Conservation (phyloP, 208 protist genomes). For the Leishmania tarentolae region DNA sequence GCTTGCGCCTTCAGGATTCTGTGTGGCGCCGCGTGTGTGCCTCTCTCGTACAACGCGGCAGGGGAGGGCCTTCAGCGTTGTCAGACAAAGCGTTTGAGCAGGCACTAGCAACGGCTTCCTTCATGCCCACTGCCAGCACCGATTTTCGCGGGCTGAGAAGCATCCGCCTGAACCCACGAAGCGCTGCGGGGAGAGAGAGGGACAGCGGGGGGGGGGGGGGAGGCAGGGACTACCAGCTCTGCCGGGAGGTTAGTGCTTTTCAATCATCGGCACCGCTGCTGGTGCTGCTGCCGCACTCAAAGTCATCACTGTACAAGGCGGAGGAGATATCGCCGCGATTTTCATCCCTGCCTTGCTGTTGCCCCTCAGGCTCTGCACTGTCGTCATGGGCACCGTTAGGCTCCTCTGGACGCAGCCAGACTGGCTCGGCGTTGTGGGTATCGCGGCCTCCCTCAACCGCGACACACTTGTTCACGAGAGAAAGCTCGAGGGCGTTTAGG, state of each 20-base stretch:
- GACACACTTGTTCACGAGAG: not conserved
- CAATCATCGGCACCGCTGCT: conserved; percentile 1
- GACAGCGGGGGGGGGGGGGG: not conserved
- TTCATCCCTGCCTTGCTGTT: not conserved
- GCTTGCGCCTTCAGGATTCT: not conserved
- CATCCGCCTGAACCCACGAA: not conserved
- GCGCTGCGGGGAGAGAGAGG: not conserved
- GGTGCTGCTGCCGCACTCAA: conserved; percentile 17
- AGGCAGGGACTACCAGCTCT: not conserved
- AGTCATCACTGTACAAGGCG: conserved; percentile 33
- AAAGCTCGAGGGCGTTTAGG: conserved; percentile 11
- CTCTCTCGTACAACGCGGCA: not conserved
- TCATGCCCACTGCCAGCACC: not conserved
- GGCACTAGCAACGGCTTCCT: not conserved
- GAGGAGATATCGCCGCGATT: not conserved
- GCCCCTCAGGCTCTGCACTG: not conserved
- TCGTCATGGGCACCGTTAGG: not conserved
- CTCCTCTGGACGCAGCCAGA: conserved; percentile 11
- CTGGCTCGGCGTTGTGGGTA: not conserved
- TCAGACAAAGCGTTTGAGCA: not conserved
- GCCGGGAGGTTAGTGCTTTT: not conserved
- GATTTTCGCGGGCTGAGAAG: not conserved
- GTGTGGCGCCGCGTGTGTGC: not conserved
- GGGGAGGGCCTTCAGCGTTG: not conserved
- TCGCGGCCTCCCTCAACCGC: not conserved